Base-by-base conservation (phyloP, 345 rosid species). In the Hevea brasiliensis region DNA sequence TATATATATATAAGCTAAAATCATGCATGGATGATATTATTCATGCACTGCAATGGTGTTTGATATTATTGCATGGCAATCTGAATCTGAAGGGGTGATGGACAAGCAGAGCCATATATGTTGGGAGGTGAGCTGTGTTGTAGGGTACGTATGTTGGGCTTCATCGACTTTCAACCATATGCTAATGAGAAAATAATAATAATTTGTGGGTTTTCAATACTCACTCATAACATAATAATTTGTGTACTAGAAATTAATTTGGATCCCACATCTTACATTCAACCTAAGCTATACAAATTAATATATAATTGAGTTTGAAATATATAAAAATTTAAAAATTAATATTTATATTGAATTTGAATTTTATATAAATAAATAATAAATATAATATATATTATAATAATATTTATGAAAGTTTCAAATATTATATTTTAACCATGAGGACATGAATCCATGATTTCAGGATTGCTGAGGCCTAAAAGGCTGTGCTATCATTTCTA, bases 91-190 rank as follows among this genome's bases (percentile, higher is more conserved):
- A n/a, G 20, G 48, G 65, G 72, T 24, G n/a, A 0, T 24, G 56
- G 66, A 80, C 76, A 71, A 24, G 23, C 41, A 60, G 69, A 71
- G 62, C 74, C 77, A 55, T 72, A 29, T 7, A 42, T 80, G 83
- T 59, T 68, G 74, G 80, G 68, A 51, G 76, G 55, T 72, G 65
- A 41, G 40, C 45, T 64, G 69, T 7, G 24, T 6, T 68, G 83
- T 76, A 69, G 77, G 80, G 80, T 27, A 64, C 11, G 11, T 26
- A 64, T 62, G 79, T 58, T 75, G 29, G 57, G 24, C 35, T n/a
- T 51, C 42, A 23, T 32, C 47, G 50, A 61, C 17, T 1, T 13
- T 50, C 17, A 50, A 15, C 48, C 50, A 61, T 3, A 37, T 35
- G 40, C 44, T 42, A 3, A 50, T 26, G 3, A 42, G 18, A 47